These are phyloP conservation scores for Coemansia sp. DNA, from an alignment of 192 early-diverging fungal genomes.

Conservation along the genomic window DNA sequence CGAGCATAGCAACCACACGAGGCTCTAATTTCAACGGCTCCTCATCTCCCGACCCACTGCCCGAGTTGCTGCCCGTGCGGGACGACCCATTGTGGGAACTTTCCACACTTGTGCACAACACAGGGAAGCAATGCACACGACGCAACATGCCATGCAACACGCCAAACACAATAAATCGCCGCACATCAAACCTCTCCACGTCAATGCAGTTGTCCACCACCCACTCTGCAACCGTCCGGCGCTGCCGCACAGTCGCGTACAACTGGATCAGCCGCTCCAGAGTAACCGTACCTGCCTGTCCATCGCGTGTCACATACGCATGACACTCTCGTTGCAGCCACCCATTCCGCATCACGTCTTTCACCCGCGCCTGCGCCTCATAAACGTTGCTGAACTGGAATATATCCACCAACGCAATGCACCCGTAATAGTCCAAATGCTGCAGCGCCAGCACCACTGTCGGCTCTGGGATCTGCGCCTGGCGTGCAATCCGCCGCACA, in stretches of 20 bases:
- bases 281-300: constrained; percentile 53
- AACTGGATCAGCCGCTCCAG: constrained; percentile 73
- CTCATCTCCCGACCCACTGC: not conserved
- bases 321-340: constrained; percentile 76
- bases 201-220: constrained; percentile 71
- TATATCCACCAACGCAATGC: constrained; percentile 85
- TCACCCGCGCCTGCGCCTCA: constrained; percentile 51
- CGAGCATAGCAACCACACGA: constrained; percentile 23
- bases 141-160: constrained; percentile 79
- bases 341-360: constrained; percentile 53
- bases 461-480: constrained; percentile 72
- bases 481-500: constrained; percentile 77
- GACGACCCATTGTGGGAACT: not conserved
- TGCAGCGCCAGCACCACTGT: constrained; percentile 80
- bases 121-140: constrained; percentile 90
- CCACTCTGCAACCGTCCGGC: constrained; percentile 82
- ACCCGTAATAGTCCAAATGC: constrained; percentile 92
- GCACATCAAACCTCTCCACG: constrained; percentile 72
- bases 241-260: constrained; percentile 77
- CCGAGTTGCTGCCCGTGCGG: not conserved
- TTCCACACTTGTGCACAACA: constrained; percentile 14
- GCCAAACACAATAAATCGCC: constrained; percentile 90
- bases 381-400: constrained; percentile 97
- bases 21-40: not conserved
- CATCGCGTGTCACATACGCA: constrained; percentile 63